phyloP scores from a whole-genome alignment of 2,329 filamentous ascomycete genomes.

The Elsinoe ampelina region DNA sequence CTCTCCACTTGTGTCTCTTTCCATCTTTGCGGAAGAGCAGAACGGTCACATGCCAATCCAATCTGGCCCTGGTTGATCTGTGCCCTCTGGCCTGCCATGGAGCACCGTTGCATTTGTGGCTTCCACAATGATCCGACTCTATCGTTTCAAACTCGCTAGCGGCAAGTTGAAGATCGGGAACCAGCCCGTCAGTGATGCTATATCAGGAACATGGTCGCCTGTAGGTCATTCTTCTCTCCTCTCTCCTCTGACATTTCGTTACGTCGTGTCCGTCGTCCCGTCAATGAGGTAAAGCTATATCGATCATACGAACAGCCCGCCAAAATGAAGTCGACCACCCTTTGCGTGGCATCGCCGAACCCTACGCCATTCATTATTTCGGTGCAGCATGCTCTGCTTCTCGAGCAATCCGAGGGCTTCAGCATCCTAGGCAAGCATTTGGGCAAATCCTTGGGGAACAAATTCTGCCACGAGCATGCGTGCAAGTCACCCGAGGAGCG shows the following conservation, averaged over 20 bases:
- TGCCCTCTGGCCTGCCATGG: background rate
- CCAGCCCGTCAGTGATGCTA: background rate
- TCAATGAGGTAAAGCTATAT: slow-evolving; percentile 1
- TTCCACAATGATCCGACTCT: slow-evolving; percentile 10
- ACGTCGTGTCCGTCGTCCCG: background rate
- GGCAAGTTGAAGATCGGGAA: slow-evolving; percentile 9
- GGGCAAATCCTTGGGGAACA: slow-evolving; percentile 31
- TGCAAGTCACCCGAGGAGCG: slow-evolving; percentile 26
- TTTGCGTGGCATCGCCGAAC: slow-evolving; percentile 19
- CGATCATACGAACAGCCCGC: background rate
- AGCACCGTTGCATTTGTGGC: background rate
- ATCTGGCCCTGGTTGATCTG: background rate
- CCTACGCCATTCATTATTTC: slow-evolving; percentile 36
- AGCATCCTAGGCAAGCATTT: slow-evolving; percentile 35
- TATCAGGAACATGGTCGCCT: slow-evolving; percentile 6
- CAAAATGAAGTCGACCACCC: slow-evolving; percentile 10
- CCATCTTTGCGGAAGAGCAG: background rate
- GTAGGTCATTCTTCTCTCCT: background rate
- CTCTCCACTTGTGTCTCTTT: background rate
- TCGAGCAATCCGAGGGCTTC: slow-evolving; percentile 35
- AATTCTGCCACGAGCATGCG: slow-evolving; percentile 36
- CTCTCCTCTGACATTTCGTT: background rate
- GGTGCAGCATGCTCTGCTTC: slow-evolving; percentile 31
- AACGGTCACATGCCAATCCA: slow-evolving; percentile 10
- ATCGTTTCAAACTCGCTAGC: slow-evolving; percentile 12